Percentiles rank a stretch among this genome's conserved stretches.
Evolutionary conservation across 2,329 filamentous ascomycete species (phyloP).

Genomic region (Colletotrichum sp.): DNA sequence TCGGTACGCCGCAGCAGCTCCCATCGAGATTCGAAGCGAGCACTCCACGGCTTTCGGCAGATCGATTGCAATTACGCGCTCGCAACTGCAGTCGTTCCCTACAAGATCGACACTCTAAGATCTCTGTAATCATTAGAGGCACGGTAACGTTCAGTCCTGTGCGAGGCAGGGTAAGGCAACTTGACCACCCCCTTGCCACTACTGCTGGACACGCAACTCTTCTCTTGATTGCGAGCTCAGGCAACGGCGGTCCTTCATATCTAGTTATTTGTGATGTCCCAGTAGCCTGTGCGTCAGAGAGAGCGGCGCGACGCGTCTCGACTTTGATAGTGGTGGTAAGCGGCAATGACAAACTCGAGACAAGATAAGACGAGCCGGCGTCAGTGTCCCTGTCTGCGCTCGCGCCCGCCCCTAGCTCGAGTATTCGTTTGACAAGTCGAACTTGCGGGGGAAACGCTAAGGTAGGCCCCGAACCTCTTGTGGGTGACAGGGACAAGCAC

Average conservation of each 20-base stretch:
- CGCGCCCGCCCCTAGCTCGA: slow-evolving; percentile 4
- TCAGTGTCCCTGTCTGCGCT: background rate
- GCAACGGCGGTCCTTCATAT: background rate
- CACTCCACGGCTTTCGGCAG: slow-evolving; percentile 5
- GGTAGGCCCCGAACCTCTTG: background rate
- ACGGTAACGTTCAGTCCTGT: background rate
- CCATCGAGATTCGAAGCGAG: slow-evolving; percentile 3
- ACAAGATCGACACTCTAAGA: background rate
- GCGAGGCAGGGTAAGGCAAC: background rate
- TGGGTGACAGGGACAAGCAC: slow-evolving; percentile 18
- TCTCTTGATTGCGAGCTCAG: background rate
- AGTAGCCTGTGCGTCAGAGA: background rate
- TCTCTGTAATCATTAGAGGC: background rate
- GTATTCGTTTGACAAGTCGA: slow-evolving; percentile 18
- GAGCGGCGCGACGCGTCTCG: background rate
- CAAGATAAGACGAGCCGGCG: background rate
- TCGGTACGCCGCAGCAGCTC: background rate
- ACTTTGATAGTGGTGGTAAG: background rate
- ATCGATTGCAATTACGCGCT: background rate
- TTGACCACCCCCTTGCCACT: background rate
- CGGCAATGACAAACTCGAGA: background rate
- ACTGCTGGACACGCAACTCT: background rate
- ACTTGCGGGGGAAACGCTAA: slow-evolving; percentile 22
- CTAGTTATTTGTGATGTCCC: background rate
- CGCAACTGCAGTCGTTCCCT: background rate